Base-by-base conservation (phyloP, 2,329 filamentous ascomycete genomes). In the Penicillium sp. region DNA sequence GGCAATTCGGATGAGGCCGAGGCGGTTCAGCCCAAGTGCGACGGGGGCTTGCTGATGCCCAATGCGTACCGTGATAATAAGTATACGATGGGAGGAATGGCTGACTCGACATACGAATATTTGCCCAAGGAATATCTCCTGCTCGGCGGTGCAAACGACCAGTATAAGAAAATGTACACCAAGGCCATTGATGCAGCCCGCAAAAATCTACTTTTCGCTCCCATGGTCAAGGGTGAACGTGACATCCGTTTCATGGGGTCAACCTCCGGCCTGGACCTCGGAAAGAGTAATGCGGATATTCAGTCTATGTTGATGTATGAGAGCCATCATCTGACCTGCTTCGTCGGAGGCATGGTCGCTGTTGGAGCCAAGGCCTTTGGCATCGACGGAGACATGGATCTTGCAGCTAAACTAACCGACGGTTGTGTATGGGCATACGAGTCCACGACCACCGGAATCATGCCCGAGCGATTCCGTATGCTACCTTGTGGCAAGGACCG, bases 361-460 rank as follows among this genome's bases (percentile, higher is more conserved):
- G 70, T 87, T 0, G 85, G 84, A 27, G 81, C 84, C 45, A 83
- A 81, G 64, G 66, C 87, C 1, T 86, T 87, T 68, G 72, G 78
- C 14, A 76, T 82, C n/a, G 71, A 80, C 3, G 72, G 74, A 16
- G 84, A 87, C 62, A 73, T 87, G 58, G 74, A 79, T 1, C 79
- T 86, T 51, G 85, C 82, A 11, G 75, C 78, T 44, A 82, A 84
- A 64, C 74, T 87, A 46, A 82, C 84, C 0, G 80, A 87, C 55
- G 82, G 82, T 3, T 87, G 85, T 66, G 80, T 87, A n/a, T 87
- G 84, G 84, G 81, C 84, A 1, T 87, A 87, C 68, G 78, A 81
- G 60, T 74, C 78, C 10, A 81, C 82, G 5, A 79, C 80, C 1
- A 76, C 81, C 2, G 84, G 84, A 5, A 81, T 87, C 57, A 87